These are phyloP conservation scores for Calonectria pauciramosa DNA, from an alignment of 2,329 filamentous ascomycete species.

Conservation along the genomic window DNA sequence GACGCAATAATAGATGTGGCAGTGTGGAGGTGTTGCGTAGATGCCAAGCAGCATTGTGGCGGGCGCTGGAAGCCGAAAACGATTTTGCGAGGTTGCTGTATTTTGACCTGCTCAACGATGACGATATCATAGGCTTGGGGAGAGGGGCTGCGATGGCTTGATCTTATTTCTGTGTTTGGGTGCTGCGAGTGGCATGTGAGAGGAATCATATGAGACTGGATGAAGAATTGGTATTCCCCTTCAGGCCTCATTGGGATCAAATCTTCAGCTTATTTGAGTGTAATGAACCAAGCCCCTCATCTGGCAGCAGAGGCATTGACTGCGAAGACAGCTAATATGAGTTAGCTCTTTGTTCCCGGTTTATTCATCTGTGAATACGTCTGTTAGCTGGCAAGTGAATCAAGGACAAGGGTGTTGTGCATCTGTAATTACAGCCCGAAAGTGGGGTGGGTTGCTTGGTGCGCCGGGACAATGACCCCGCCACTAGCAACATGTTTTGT, in stretches of 20 bases:
- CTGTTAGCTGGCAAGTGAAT: not conserved
- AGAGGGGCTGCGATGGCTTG: not conserved
- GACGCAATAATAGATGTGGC: constrained; percentile 7
- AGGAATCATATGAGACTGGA: not conserved
- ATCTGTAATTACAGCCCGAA: constrained; percentile 20
- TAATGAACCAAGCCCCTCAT: not conserved
- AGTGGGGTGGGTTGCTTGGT: constrained; percentile 18
- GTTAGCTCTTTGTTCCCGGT: not conserved
- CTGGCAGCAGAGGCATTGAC: not conserved
- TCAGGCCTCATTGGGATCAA: not conserved
- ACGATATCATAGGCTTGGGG: not conserved
- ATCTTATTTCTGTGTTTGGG: not conserved
- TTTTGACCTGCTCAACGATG: not conserved
- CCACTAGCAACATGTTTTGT: constrained; percentile 20
- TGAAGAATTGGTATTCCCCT: not conserved
- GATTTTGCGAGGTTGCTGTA: not conserved
- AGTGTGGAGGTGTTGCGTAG: not conserved
- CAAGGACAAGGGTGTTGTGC: constrained; percentile 14
- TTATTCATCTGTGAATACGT: not conserved
- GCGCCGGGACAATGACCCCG: constrained; percentile 23
- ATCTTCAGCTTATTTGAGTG: not conserved
- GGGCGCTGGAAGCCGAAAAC: not conserved
- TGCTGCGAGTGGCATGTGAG: not conserved
- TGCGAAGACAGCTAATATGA: not conserved
- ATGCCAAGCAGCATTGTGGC: not conserved